Conservation (phyloP, 768 basidiomycete genomes). For the Termitomyces sp. region DNA sequence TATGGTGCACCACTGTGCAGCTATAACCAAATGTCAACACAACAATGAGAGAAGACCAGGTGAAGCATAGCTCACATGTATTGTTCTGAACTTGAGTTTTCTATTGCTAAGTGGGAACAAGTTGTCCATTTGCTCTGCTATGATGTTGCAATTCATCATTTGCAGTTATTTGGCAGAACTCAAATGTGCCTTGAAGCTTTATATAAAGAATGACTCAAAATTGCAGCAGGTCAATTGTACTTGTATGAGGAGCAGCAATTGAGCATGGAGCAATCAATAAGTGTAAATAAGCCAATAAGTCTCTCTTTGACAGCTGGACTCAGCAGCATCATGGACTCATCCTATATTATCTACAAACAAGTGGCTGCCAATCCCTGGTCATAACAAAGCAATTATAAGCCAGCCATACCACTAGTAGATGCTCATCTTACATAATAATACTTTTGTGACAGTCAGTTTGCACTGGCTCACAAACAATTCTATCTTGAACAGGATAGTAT, state of each 20-base stretch:
- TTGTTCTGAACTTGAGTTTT: constrained; percentile 52
- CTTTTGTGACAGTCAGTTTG: no score
- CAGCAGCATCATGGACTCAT: no score
- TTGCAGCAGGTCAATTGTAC: not conserved
- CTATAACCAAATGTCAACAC: constrained; percentile 27
- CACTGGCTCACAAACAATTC: no score
- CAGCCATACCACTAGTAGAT: no score
- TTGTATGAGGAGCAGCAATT: not conserved
- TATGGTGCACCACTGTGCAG: constrained; percentile 54
- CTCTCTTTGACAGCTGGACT: not conserved
- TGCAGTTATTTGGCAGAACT: not conserved
- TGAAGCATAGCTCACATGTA: constrained; percentile 1
- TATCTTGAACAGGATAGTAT: no score
- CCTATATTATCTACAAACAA: no score
- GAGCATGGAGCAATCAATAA: constrained; percentile 5
- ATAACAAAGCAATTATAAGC: no score
- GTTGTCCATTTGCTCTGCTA: constrained; percentile 13
- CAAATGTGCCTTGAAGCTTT: not conserved
- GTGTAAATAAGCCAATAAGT: not conserved
- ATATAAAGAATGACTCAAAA: not conserved
- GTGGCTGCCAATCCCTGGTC: no score
- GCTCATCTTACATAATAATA: no score
- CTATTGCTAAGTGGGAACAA: constrained; percentile 20
- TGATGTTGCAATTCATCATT: constrained; percentile 11
- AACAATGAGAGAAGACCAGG: not conserved